Percentiles rank a stretch among this genome's conserved stretches.
Conservation (phyloP, 2,329 filamentous ascomycete genomes). For the Camptophora hylomeconis region DNA sequence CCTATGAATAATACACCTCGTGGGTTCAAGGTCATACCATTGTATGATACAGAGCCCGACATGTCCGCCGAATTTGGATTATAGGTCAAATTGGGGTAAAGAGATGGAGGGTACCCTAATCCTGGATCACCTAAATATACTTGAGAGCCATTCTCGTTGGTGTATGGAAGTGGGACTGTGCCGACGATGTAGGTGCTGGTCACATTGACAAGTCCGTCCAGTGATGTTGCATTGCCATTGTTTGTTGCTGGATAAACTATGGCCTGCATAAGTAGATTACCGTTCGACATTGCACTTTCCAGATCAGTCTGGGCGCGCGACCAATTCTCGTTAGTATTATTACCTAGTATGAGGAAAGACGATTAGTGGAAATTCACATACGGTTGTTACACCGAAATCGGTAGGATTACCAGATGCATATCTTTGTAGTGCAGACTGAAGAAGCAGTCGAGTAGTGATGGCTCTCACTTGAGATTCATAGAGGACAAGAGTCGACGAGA, state of each 20-base stretch:
- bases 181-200: conserved; percentile 38
- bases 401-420: conserved; percentile 30
- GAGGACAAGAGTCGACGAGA: conserved; percentile 65
- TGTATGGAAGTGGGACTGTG: conserved; percentile 49
- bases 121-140: conserved; percentile 49
- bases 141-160: conserved; percentile 41
- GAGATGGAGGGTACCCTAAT: conserved; percentile 54
- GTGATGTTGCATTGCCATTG: conserved; percentile 33
- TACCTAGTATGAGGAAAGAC: conserved; percentile 25
- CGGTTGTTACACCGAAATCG: conserved; percentile 1
- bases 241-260: conserved; percentile 58
- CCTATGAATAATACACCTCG: conserved; percentile 59
- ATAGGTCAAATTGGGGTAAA: conserved; percentile 74
- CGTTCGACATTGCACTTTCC: conserved; percentile 51
- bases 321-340: conserved; percentile 50
- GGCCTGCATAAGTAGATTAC: conserved; percentile 53
- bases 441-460: conserved; percentile 50
- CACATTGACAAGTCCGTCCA: conserved; percentile 48
- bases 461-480: conserved; percentile 62
- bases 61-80: conserved; percentile 21
- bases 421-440: conserved; percentile 38
- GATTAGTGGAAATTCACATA: conserved; percentile 3
- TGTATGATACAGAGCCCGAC: conserved; percentile 26
- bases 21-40: conserved; percentile 21
- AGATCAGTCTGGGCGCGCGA: conserved; percentile 49